A percentile compares a stretch with the other conserved stretches of the same genome.
These are phyloP conservation scores for Sicyos edulis DNA, from an alignment of 306 rosid genomes.

Conservation along the genomic window DNA sequence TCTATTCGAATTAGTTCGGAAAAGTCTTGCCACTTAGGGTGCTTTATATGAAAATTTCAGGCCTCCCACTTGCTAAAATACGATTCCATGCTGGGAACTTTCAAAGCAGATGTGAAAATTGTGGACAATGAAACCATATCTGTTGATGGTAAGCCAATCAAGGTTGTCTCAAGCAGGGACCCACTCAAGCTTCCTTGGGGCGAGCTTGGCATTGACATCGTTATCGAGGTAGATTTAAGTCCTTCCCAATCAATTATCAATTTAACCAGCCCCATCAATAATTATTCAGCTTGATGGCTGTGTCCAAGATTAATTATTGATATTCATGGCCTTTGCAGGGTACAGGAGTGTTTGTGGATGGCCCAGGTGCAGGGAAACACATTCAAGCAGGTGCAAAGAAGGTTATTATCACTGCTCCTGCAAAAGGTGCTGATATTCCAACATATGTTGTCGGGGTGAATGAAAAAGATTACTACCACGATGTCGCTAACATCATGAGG, in stretches of 20 bases:
- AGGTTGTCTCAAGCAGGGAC: constrained; percentile 87
- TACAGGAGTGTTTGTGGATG: constrained; percentile 98
- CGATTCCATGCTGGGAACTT: constrained; percentile 89
- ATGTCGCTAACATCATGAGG: constrained; percentile 75
- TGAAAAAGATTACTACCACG: constrained; percentile 66
- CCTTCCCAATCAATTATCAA: not conserved
- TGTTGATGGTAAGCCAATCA: constrained; percentile 86
- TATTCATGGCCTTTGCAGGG: constrained; percentile 47
- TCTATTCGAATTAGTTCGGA: not conserved
- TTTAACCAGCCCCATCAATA: not conserved
- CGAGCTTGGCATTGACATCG: constrained; percentile 95
- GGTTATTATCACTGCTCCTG: constrained; percentile 97
- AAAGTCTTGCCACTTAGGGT: not conserved
- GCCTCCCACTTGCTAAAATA: constrained; percentile 88
- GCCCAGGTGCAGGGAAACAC: constrained; percentile 98
- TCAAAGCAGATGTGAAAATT: constrained; percentile 82
- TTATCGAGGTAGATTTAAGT: constrained; percentile 61
- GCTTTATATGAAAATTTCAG: constrained; percentile 20
- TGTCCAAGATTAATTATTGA: not conserved
- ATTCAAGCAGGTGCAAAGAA: constrained; percentile 99
- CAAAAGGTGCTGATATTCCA: constrained; percentile 97
- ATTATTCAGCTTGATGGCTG: no score
- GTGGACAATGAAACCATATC: constrained; percentile 58
- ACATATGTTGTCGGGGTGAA: constrained; percentile 90
- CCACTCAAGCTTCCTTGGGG: constrained; percentile 98